Evolutionary conservation across 2,329 filamentous ascomycete genomes (phyloP).

Genomic region (Verticillium albo-atrum): DNA sequence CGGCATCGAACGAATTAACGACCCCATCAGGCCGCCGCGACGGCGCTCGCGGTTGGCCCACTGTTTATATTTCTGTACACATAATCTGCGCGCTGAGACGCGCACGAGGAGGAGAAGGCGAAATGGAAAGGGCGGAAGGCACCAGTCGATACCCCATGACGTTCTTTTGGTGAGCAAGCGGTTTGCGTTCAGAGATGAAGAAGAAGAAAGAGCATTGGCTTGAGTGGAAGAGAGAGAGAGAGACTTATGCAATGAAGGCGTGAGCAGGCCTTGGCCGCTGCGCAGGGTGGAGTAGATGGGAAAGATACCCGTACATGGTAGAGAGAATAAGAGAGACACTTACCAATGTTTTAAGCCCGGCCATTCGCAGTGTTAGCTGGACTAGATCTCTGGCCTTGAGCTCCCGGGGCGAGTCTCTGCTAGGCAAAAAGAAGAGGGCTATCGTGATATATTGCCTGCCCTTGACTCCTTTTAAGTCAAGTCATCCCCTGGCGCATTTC

Average conservation of each 20-base stretch:
- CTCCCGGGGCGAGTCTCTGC: too few relatives aligned
- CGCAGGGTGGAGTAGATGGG: background rate
- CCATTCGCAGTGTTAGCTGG: too few relatives aligned
- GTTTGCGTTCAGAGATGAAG: constrained; percentile 7
- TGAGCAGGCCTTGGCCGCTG: background rate
- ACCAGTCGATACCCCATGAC: constrained; percentile 10
- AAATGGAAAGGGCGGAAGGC: background rate
- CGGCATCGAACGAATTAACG: background rate
- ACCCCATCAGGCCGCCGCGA: constrained; percentile 4
- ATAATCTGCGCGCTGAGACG: background rate
- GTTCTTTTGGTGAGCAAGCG: constrained; percentile 11
- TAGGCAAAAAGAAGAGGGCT: too few relatives aligned
- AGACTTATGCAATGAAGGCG: background rate
- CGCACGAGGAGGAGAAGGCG: background rate
- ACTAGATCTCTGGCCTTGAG: too few relatives aligned
- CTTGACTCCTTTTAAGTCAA: too few relatives aligned
- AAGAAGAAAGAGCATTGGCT: background rate
- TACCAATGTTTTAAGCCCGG: too few relatives aligned
- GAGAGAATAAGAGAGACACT: background rate
- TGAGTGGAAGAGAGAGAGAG: constrained; percentile 4
- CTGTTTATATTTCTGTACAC: background rate
- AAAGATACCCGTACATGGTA: background rate
- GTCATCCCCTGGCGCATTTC: too few relatives aligned
- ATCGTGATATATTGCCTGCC: too few relatives aligned
- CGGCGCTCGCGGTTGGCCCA: constrained; percentile 4